Percentiles rank a stretch among this genome's conserved stretches.
These are phyloP conservation scores for Boletus edulis DNA, from an alignment of 768 basidiomycete genomes.

Conservation along the genomic window DNA sequence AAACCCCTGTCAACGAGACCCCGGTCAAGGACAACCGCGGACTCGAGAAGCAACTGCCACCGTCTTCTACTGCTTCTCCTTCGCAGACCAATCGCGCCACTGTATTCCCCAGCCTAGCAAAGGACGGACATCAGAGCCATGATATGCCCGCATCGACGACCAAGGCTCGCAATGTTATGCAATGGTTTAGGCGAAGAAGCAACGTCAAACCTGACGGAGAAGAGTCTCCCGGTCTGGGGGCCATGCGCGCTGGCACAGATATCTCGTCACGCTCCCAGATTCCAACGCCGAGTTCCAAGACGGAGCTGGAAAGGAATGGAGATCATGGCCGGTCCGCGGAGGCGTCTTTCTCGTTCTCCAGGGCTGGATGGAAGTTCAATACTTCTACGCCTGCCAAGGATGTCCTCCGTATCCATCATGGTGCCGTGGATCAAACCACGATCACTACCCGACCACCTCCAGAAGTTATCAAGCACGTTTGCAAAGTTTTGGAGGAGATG, in stretches of 20 bases:
- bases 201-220: conserved; percentile 38
- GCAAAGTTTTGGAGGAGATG: conserved; percentile 79
- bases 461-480: conserved; percentile 85
- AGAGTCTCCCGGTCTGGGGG: conserved; percentile 11
- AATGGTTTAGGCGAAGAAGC: conserved; percentile 89
- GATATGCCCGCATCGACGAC: conserved; percentile 71
- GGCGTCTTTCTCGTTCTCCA: conserved; percentile 37
- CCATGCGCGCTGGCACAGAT: conserved; percentile 20
- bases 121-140: conserved; percentile 25
- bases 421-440: conserved; percentile 87
- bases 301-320: conserved; percentile 20
- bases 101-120: conserved; percentile 26
- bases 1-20: conserved; percentile 31
- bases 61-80: conserved; percentile 31
- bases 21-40: conserved; percentile 45
- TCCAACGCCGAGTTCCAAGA: conserved; percentile 27
- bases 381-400: conserved; percentile 38
- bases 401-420: conserved; percentile 80
- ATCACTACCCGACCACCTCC: conserved; percentile 82
- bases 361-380: conserved; percentile 34
- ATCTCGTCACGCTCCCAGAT: conserved; percentile 30
- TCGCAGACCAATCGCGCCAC: conserved; percentile 24
- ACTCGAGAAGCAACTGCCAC: conserved; percentile 33
- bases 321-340: conserved; percentile 26
- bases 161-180: conserved; percentile 95